A percentile compares a stretch with the other conserved stretches of the same genome.
Conservation (phyloP, 192 early-diverging fungal species). For the Podila clonocystis region DNA sequence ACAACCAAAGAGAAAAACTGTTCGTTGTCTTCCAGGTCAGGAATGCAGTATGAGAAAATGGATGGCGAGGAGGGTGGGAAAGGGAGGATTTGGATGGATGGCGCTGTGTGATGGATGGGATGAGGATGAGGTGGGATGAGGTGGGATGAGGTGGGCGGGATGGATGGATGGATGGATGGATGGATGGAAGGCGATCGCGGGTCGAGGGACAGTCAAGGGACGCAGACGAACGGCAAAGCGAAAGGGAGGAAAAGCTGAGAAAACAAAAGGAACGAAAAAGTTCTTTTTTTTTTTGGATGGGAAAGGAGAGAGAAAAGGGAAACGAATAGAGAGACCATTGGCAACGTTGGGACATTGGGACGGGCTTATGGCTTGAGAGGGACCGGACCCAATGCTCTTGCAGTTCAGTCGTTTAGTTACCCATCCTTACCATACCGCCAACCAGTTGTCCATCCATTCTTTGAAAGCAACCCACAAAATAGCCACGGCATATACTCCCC, state of each 20-base stretch:
- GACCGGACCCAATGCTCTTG: no score
- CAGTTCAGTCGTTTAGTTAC: no score
- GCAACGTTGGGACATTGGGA: no score
- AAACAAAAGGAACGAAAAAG: neutral
- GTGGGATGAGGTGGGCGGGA: neutral
- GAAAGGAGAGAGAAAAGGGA: neutral
- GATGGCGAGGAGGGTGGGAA: neutral
- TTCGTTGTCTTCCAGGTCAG: neutral
- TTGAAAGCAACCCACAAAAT: no score
- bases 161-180: neutral
- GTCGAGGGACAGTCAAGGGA: neutral
- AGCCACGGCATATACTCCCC: no score
- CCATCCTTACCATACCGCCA: no score
- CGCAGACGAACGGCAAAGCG: neutral
- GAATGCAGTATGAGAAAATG: slow-evolving; percentile 1
- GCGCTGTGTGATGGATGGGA: neutral
- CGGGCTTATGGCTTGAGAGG: no score
- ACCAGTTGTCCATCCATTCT: no score
- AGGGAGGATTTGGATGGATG: neutral
- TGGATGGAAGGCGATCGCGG: neutral
- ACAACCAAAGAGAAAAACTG: neutral
- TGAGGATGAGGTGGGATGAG: neutral
- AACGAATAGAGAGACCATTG: neutral
- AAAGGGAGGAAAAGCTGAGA: neutral
- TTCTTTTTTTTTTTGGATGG: neutral